Percentiles rank a stretch among this genome's conserved stretches.
These are phyloP conservation scores for Pichia sp. DNA, from an alignment of 1,139 yeast genomes.

Conservation along the genomic window DNA sequence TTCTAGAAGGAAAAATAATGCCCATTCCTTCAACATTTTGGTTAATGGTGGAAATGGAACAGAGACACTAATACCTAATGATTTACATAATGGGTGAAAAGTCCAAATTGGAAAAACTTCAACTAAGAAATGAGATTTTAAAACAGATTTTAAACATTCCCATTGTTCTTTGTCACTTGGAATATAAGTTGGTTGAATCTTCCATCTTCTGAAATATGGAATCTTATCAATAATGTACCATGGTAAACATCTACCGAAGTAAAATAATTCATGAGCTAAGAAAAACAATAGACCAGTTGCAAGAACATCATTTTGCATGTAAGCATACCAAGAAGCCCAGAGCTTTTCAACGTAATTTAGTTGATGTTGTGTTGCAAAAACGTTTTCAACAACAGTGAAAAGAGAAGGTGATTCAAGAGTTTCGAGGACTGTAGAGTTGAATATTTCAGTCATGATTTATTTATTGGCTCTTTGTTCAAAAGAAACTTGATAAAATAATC, in stretches of 20 bases:
- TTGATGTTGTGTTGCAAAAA: slow-evolving; percentile 34
- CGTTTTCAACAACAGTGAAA: slow-evolving; percentile 31
- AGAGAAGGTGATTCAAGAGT: slow-evolving; percentile 25
- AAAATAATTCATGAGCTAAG: slow-evolving; percentile 69
- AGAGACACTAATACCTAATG: slow-evolving; percentile 64
- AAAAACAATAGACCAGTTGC: slow-evolving; percentile 84
- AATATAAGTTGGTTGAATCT: slow-evolving; percentile 74
- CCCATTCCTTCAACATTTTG: slow-evolving; percentile 58
- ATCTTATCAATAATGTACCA: slow-evolving; percentile 76
- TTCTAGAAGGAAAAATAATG: slow-evolving; percentile 74
- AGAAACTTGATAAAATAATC: neutral
- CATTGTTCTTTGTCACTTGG: slow-evolving; percentile 82
- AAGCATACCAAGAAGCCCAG: slow-evolving; percentile 80
- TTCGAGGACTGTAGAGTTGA: slow-evolving; percentile 26
- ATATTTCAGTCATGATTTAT: slow-evolving; percentile 27
- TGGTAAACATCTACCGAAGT: slow-evolving; percentile 84
- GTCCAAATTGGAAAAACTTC: slow-evolving; percentile 97
- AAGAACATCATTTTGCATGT: slow-evolving; percentile 66
- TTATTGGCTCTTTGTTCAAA: neutral
- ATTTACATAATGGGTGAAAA: slow-evolving; percentile 83
- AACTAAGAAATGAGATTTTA: slow-evolving; percentile 79
- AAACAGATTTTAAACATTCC: slow-evolving; percentile 82
- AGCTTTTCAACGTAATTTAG: slow-evolving; percentile 47
- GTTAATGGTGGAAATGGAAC: slow-evolving; percentile 78
- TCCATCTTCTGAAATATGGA: slow-evolving; percentile 70